A percentile compares a stretch with the other conserved stretches of the same genome.
Evolutionary conservation across 2,329 filamentous ascomycete genomes (phyloP).

Genomic region (Colletotrichum destructivum): DNA sequence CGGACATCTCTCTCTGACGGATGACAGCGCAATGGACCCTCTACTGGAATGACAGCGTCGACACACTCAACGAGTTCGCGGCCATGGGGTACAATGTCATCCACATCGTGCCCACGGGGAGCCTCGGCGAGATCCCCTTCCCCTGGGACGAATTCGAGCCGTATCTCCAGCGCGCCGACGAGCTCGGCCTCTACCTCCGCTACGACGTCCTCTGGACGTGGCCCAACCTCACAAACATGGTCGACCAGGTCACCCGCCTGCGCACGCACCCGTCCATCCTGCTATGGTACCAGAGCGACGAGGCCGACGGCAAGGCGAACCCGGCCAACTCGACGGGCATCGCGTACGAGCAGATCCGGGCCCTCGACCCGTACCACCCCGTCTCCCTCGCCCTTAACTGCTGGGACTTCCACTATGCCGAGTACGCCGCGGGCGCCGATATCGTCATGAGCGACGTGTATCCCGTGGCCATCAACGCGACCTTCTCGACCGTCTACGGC

Average conservation of each 20-base stretch:
- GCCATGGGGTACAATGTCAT: constrained; percentile 61
- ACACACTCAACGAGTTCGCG: constrained; percentile 53
- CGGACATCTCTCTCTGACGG: constrained; percentile 44
- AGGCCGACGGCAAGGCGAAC: constrained; percentile 48
- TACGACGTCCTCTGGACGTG: constrained; percentile 41
- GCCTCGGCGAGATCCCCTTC: constrained; percentile 36
- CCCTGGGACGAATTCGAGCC: constrained; percentile 39
- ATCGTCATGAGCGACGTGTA: constrained; percentile 74
- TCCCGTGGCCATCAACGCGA: constrained; percentile 70
- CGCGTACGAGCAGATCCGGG: constrained; percentile 61
- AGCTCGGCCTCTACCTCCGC: constrained; percentile 52
- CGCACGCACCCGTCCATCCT: constrained; percentile 33
- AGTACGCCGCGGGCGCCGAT: constrained; percentile 69
- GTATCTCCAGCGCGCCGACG: constrained; percentile 51
- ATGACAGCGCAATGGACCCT: constrained; percentile 58
- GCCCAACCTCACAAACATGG: constrained; percentile 28
- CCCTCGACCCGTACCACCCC: constrained; percentile 73
- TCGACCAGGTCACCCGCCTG: constrained; percentile 36
- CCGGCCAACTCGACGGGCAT: constrained; percentile 63
- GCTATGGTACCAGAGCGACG: constrained; percentile 41
- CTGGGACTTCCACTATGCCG: constrained; percentile 71
- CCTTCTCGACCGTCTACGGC: constrained; percentile 66
- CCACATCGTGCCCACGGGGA: constrained; percentile 36
- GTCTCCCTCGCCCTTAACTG: constrained; percentile 73
- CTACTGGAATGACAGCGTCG: constrained; percentile 53